Percentiles rank a stretch among this genome's conserved stretches.
Evolutionary conservation across 768 basidiomycete genomes (phyloP).

Genomic region (Gautieria morchelliformis): DNA sequence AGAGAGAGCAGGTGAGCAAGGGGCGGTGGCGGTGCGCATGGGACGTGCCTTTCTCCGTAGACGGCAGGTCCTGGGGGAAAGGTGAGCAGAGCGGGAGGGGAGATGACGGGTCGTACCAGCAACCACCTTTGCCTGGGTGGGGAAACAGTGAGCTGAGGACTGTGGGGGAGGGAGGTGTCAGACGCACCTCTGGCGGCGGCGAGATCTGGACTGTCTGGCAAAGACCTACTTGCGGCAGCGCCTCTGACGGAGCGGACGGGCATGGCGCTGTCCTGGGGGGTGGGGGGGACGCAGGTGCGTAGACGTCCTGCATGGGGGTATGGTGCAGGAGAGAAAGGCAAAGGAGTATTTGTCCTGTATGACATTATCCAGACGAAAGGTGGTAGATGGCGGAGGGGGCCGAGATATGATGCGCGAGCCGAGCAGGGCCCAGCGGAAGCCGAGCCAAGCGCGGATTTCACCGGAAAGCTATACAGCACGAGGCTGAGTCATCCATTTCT

Average conservation of each 20-base stretch:
- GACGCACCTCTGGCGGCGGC: background rate
- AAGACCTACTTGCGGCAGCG: background rate
- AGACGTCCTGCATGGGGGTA: background rate
- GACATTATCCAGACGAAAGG: background rate
- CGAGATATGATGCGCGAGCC: background rate
- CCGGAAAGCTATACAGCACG: background rate
- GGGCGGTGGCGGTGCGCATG: constrained; percentile 5
- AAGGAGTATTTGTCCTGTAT: background rate
- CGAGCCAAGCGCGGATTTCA: background rate
- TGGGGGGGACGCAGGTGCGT: constrained; percentile 1
- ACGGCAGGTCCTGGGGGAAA: constrained; percentile 61
- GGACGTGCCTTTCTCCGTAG: constrained; percentile 65
- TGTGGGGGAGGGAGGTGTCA: background rate
- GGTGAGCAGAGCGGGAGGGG: constrained; percentile 3
- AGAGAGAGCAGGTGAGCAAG: background rate
- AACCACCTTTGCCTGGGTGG: constrained; percentile 52
- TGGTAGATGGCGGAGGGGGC: background rate
- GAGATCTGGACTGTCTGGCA: constrained; percentile 2
- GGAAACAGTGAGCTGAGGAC: background rate
- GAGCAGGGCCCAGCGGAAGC: background rate
- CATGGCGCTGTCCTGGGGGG: constrained; percentile 4
- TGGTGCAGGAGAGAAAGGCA: constrained; percentile 1
- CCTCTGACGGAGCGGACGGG: background rate
- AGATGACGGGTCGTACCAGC: constrained; percentile 49
- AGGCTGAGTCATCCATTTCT: background rate